These are phyloP conservation scores for Sporothrix humicola DNA, from an alignment of 2,329 filamentous ascomycete species.

Conservation along the genomic window DNA sequence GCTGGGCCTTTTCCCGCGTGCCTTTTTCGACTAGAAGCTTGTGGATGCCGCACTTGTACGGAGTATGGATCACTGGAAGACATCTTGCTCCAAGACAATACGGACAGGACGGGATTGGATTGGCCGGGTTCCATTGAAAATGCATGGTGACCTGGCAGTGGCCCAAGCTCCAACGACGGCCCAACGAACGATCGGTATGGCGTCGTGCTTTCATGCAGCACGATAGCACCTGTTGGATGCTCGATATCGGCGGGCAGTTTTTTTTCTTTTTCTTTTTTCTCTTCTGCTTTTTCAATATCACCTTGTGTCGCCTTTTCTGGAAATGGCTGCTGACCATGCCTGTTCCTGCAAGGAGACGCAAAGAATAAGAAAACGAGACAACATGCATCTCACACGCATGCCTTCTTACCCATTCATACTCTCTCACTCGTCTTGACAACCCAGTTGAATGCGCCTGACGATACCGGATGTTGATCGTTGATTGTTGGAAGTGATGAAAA, in stretches of 20 bases:
- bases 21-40: constrained; percentile 5
- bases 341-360: not conserved
- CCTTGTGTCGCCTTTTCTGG: not conserved
- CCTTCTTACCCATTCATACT: not conserved
- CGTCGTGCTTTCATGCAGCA: constrained; percentile 15
- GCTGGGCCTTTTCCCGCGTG: constrained; percentile 19
- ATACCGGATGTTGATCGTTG: constrained; percentile 5
- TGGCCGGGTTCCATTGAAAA: constrained; percentile 17
- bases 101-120: constrained; percentile 13
- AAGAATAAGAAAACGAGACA: not conserved
- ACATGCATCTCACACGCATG: not conserved
- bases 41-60: not conserved
- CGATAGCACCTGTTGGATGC: constrained; percentile 25
- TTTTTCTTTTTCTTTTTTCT: not conserved
- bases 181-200: constrained; percentile 24
- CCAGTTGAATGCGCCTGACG: not conserved
- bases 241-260: constrained; percentile 18
- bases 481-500: not conserved
- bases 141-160: constrained; percentile 31
- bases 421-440: not conserved
- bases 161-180: constrained; percentile 27
- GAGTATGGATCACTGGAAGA: too few species aligned
- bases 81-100: not conserved
- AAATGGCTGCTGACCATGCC: not conserved
- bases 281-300: not conserved